A percentile compares a stretch with the other conserved stretches of the same genome.
These are phyloP conservation scores for Bocquillonia castaneifolia DNA, from an alignment of 441 rosid species.

Conservation along the genomic window DNA sequence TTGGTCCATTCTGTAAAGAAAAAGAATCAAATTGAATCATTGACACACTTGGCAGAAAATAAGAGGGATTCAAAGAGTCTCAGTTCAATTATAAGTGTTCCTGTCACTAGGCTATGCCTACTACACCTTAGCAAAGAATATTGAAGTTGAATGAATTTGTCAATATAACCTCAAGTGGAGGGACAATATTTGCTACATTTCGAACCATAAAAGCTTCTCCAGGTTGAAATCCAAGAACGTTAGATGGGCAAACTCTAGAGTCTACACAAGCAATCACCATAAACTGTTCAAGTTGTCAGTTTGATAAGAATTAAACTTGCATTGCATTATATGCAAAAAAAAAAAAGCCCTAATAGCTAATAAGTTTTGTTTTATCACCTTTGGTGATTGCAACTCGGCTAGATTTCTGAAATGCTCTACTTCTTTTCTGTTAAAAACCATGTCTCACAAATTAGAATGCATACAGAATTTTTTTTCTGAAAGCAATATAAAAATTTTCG, in stretches of 20 bases:
- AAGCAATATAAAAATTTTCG: background rate
- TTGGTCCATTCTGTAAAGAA: conserved; percentile 56
- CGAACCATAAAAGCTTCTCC: conserved; percentile 93
- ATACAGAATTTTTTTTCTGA: background rate
- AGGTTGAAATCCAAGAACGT: conserved; percentile 83
- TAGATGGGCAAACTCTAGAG: conserved; percentile 93
- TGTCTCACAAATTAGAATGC: background rate
- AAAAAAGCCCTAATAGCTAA: background rate
- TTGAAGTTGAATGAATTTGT: background rate
- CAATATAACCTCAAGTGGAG: conserved; percentile 56
- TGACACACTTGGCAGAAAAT: too few species aligned
- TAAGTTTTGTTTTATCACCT: conserved; percentile 37
- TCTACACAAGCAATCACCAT: conserved; percentile 97
- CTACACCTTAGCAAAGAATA: background rate
- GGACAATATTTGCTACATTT: conserved; percentile 84
- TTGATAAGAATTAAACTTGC: conserved; percentile 9
- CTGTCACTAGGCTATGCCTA: too few species aligned
- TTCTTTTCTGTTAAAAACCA: conserved; percentile 51
- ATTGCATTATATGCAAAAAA: background rate
- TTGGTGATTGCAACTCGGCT: conserved; percentile 69
- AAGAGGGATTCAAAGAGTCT: too few species aligned
- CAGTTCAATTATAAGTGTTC: too few species aligned
- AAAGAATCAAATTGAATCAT: too few species aligned
- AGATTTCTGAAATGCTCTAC: conserved; percentile 59
- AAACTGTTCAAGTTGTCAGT: conserved; percentile 52